phyloP scores from a whole-genome alignment of 2,329 filamentous ascomycete species.

The Lomentospora prolificans region DNA sequence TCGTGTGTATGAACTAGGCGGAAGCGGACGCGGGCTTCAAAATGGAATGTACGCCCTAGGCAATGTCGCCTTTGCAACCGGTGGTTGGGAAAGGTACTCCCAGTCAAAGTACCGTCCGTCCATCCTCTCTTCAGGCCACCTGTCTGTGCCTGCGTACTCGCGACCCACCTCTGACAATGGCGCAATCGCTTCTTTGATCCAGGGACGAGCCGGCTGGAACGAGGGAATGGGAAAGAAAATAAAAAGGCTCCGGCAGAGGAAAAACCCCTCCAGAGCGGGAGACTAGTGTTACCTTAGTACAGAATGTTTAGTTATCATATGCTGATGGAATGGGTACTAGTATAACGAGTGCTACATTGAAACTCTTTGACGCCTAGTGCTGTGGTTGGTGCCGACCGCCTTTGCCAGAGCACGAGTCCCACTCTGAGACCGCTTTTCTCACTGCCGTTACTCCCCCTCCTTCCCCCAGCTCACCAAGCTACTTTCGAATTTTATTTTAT shows the following conservation, averaged over 20 bases:
- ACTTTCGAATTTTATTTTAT: background rate
- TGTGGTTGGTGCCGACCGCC: background rate
- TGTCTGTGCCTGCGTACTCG: background rate
- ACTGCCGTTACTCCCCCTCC: background rate
- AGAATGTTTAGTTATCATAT: background rate
- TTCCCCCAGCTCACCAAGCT: background rate
- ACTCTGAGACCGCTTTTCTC: background rate
- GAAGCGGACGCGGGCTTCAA: background rate
- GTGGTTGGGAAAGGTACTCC: background rate
- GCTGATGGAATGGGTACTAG: background rate
- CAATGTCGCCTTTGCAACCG: background rate
- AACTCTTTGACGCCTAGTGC: background rate
- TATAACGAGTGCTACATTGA: no score
- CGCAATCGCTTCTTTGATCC: constrained; percentile 1
- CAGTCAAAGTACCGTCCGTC: background rate
- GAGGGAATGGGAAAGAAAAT: background rate
- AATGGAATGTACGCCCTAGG: background rate
- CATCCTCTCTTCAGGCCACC: no score
- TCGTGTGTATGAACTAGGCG: background rate
- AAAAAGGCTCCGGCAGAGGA: background rate
- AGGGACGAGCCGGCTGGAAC: background rate
- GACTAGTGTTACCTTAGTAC: background rate
- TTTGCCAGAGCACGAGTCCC: background rate
- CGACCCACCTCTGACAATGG: constrained; percentile 2
- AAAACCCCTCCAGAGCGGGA: background rate